Base-by-base conservation (phyloP, 179 eudicot genomes). In the Actinidia chinensis region DNA sequence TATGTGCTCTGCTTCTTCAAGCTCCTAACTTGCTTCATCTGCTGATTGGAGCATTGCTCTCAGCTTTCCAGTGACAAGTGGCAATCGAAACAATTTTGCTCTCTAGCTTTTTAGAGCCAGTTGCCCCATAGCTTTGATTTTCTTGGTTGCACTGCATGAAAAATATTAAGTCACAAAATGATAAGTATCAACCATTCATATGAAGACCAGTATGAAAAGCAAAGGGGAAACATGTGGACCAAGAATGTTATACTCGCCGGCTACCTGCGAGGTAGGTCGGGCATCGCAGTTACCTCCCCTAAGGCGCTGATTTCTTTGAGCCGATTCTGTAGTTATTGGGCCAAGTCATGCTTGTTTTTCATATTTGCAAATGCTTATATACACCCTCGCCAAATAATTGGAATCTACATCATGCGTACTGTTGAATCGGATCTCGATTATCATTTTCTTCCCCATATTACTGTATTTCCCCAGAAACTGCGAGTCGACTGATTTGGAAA, bases 1-100 rank as follows among this genome's bases (percentile, higher is more conserved):
- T n/a, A 92, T 20, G 95, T 88, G 87, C 93, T 92, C 84, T 92
- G 97, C 81, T 89, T 92, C 74, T 91, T 92, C 83, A 88, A 82
- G 88, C 90, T 86, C 81, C 97, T 86, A 82, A 92, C 95, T 86
- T 92, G 95, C 56, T 91, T n/a, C 97, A 83, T 92, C 97, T 20
- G 97, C 90, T 55, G 97, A 84, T 83, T 92, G 97, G 81, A 92
- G 97, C 95, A 92, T 92, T 70, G 97, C 93, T 84, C 97, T 89
- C 76, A 92, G 84, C 86, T 91, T 91, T 69, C 86, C 91, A 6
- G 95, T 88, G 74, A 92, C 93, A 78, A 91, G 79, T 76, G 89
- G 81, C 97, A 92, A 76, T 91, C 95, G n/a, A 84, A 85, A 91
- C 48, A 91, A 81, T n/a, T n/a, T 76, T 89, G 86, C 68, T 89